Evolutionary conservation across 1,284 basidiomycete species (phyloP), one percentile per base, ranked within the genome.

Genomic region (Boletellus sp.): DNA sequence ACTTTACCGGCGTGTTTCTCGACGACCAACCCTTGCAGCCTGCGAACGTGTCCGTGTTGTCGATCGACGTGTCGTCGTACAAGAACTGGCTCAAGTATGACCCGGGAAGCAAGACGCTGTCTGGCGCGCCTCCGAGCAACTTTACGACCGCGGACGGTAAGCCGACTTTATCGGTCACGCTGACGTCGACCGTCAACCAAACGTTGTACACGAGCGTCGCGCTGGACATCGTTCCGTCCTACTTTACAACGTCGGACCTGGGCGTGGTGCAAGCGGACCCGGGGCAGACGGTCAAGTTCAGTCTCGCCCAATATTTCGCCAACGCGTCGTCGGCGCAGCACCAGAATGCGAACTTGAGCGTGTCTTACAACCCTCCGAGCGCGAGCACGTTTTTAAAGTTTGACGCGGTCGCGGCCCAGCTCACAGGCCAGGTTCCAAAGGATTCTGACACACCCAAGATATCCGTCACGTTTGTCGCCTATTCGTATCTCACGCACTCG

Each of bases 61-160:
- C 63, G 19, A 71, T 89, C 52, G 82, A 89, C 58, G 80, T 83
- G 13, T 78, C 83, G 3, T 66, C 68, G 35, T 75, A 77, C 54
- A 64, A 70, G 44, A 59, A 68, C 21, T 92, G 90, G 88, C 71
- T 94, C 22, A 70, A 73, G 22, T 93, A 84, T 59, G 80, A 91
- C 58, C 56, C 69, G 22, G 60, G 52, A 3, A 80, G 73, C 47
- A 74, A 75, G 49, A 80, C 77, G 2, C 73, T 96, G 16, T 80
- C 74, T 49, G 93, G 93, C 5, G 71, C 74, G 3, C 81, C 86
- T 18, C 80, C 82, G 3, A 61, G 61, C 47, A 64, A 73, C 60
- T 67, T 58, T 44, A 56, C 61, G 15, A 57, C 41, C 51, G 61
- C 43, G 54, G 63, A 59, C 19, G 59, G 58, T 32, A 65, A 58